phyloP scores from a whole-genome alignment of 1,284 basidiomycete species.

The Austroboletus novae-zelandiae region DNA sequence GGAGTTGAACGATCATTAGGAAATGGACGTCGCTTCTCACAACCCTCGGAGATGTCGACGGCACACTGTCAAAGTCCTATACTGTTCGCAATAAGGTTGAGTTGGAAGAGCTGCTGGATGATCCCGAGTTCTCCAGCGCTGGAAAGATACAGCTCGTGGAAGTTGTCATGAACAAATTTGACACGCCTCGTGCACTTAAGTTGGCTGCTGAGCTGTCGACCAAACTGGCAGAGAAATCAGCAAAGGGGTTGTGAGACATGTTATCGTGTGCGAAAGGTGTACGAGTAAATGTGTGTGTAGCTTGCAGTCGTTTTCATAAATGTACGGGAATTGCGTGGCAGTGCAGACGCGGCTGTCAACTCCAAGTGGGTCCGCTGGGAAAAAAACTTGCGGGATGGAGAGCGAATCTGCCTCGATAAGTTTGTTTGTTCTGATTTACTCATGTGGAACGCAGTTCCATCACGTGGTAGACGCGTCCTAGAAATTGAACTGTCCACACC shows the following conservation, averaged over 20 bases:
- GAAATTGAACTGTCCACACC: constrained; percentile 2
- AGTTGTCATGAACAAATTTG: constrained; percentile 70
- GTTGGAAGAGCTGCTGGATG: constrained; percentile 60
- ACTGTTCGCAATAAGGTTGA: constrained; percentile 63
- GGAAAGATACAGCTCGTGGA: constrained; percentile 77
- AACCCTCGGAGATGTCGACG: constrained; percentile 55
- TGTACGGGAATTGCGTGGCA: too few species aligned
- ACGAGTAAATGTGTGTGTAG: neutral
- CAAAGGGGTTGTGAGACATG: constrained; percentile 14
- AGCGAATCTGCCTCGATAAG: too few species aligned
- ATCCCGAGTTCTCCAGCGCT: constrained; percentile 55
- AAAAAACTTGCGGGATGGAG: too few species aligned
- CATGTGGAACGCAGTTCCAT: neutral
- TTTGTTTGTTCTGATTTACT: neutral
- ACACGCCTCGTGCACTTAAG: constrained; percentile 68
- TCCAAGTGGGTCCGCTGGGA: too few species aligned
- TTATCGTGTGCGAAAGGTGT: neutral
- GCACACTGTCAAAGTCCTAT: constrained; percentile 60
- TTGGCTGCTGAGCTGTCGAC: constrained; percentile 46
- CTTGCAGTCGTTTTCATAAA: too few species aligned
- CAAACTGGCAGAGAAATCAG: constrained; percentile 14
- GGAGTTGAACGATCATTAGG: constrained; percentile 21
- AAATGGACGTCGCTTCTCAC: constrained; percentile 62
- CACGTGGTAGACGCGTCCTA: constrained; percentile 33
- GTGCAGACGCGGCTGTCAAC: too few species aligned